These are phyloP conservation scores for Diaporthe ilicicola DNA, from an alignment of 2,329 filamentous ascomycete genomes.

Conservation along the genomic window DNA sequence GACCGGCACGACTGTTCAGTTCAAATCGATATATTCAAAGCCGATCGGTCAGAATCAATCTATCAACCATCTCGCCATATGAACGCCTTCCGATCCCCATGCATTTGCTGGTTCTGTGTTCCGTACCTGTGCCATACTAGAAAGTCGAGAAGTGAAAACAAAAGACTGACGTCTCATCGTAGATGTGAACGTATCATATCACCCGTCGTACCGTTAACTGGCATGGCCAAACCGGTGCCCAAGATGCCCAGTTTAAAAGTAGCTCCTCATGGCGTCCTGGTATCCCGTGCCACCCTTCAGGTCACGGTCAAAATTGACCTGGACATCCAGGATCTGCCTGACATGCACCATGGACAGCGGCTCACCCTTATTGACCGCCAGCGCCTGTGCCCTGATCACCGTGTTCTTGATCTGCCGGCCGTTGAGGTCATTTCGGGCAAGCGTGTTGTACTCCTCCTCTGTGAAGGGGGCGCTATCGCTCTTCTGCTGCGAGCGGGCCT, in stretches of 20 bases:
- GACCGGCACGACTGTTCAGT: background rate
- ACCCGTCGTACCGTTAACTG: background rate
- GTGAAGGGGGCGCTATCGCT: conserved; percentile 63
- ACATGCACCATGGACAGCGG: conserved; percentile 82
- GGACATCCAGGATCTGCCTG: conserved; percentile 82
- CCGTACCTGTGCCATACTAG: background rate
- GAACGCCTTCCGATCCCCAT: background rate
- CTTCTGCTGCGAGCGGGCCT: conserved; percentile 72
- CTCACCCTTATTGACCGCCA: conserved; percentile 79
- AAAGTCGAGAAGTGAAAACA: background rate
- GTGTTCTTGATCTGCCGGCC: conserved; percentile 86
- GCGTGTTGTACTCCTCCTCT: conserved; percentile 71
- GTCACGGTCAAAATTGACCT: conserved; percentile 83
- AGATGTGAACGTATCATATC: background rate
- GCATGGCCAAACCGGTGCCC: no score
- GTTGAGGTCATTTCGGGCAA: conserved; percentile 73
- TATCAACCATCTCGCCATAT: background rate
- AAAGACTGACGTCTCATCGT: background rate
- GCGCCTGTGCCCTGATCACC: conserved; percentile 81
- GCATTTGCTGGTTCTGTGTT: conserved; percentile 1
- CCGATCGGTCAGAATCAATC: background rate
- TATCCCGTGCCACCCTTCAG: conserved; percentile 83
- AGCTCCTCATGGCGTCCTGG: conserved; percentile 84
- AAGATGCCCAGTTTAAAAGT: conserved; percentile 57
- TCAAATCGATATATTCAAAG: background rate